phyloP scores from a whole-genome alignment of 805 yeast species.

The Pichia occidentalis region DNA sequence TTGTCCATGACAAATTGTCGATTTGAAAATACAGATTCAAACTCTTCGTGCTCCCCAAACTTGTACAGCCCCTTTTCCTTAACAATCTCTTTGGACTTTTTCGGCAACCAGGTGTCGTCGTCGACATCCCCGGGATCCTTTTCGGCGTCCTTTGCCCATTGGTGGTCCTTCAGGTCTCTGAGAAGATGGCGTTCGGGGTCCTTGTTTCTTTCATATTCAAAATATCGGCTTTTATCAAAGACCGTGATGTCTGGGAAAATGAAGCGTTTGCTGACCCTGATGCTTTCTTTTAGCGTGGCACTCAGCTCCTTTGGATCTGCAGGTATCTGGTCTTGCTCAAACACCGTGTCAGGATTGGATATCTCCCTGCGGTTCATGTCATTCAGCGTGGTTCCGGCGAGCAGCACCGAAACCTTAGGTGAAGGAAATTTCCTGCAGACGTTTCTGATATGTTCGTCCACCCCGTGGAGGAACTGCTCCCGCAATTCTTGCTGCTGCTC shows the following conservation, averaged over 20 bases:
- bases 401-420: constrained; percentile 58
- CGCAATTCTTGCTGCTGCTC: constrained; percentile 38
- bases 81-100: constrained; percentile 19
- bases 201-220: constrained; percentile 52
- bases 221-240: constrained; percentile 40
- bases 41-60: constrained; percentile 26
- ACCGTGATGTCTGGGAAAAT: constrained; percentile 52
- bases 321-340: constrained; percentile 27
- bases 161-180: constrained; percentile 25
- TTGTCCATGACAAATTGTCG: constrained; percentile 44
- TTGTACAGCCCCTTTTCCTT: constrained; percentile 18
- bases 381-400: constrained; percentile 38
- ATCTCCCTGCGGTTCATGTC: constrained; percentile 19
- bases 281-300: constrained; percentile 24
- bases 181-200: constrained; percentile 28
- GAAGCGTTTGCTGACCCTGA: constrained; percentile 26
- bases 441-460: constrained; percentile 38
- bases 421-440: constrained; percentile 67
- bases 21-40: constrained; percentile 35
- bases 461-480: constrained; percentile 13
- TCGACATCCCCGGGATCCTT: constrained; percentile 10
- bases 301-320: constrained; percentile 29
- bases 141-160: constrained; percentile 25
- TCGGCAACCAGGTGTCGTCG: constrained; percentile 29
- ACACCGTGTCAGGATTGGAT: constrained; percentile 10